Conservation (phyloP, 306 rosid species). For the Clitoria ternatea region DNA sequence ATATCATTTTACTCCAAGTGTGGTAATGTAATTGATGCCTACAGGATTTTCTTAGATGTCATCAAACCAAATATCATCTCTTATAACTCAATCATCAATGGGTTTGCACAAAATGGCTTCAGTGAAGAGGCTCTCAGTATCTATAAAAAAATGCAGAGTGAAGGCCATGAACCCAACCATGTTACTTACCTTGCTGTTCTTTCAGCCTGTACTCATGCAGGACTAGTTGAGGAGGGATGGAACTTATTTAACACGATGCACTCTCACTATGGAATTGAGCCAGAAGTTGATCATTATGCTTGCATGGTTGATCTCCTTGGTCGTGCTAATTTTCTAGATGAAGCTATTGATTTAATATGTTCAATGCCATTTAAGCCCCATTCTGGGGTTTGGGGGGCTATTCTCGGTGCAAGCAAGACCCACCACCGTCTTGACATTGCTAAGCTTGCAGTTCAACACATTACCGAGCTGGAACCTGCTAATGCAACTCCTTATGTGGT, state of each 20-base stretch:
- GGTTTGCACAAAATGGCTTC: conserved; percentile 73
- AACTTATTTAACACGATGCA: conserved; percentile 52
- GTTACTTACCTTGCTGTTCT: conserved; percentile 72
- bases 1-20: conserved; percentile 76
- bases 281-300: conserved; percentile 69
- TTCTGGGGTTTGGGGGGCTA: conserved; percentile 82
- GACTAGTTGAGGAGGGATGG: conserved; percentile 64
- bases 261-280: conserved; percentile 47
- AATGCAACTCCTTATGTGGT: conserved; percentile 79
- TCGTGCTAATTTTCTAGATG: conserved; percentile 69
- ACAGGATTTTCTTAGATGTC: conserved; percentile 44
- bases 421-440: conserved; percentile 68
- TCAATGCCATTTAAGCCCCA: conserved; percentile 72
- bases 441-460: conserved; percentile 55
- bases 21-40: conserved; percentile 62
- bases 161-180: conserved; percentile 47
- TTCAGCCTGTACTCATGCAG: conserved; percentile 83
- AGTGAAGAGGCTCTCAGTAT: conserved; percentile 60
- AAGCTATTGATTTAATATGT: conserved; percentile 52
- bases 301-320: conserved; percentile 84
- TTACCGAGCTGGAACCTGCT: conserved; percentile 58
- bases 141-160: conserved; percentile 53
- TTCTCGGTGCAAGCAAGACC: conserved; percentile 68
- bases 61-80: conserved; percentile 52
- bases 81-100: conserved; percentile 66